Evolutionary conservation across 345 rosid genomes (phyloP).

Genomic region (Camelina sativa): DNA sequence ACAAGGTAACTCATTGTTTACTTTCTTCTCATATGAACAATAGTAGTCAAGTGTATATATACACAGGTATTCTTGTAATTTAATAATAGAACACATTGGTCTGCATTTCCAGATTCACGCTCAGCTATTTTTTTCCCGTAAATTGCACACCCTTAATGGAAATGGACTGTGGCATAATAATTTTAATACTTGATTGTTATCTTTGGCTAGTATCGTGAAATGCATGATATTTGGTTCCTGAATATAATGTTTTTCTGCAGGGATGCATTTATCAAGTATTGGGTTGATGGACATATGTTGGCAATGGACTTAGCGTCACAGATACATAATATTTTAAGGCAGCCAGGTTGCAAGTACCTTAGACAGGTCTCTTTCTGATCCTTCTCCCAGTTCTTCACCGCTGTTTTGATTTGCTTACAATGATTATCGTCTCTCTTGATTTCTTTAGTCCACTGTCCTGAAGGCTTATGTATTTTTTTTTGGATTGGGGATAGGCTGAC

Average conservation of each 20-base stretch:
- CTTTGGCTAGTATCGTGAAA: background rate
- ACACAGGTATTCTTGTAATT: background rate
- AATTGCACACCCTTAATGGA: background rate
- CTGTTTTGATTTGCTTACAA: background rate
- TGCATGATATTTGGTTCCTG: constrained; percentile 24
- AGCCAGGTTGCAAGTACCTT: constrained; percentile 68
- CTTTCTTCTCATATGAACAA: constrained; percentile 13
- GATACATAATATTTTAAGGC: constrained; percentile 70
- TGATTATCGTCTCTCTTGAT: background rate
- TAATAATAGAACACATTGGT: constrained; percentile 1
- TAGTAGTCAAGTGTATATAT: constrained; percentile 4
- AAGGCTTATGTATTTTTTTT: constrained; percentile 14
- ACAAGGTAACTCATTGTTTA: constrained; percentile 60
- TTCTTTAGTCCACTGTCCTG: constrained; percentile 18
- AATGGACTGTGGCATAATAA: background rate
- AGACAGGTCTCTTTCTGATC: constrained; percentile 62
- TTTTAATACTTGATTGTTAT: constrained; percentile 20
- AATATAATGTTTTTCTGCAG: constrained; percentile 44
- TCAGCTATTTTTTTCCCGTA: background rate
- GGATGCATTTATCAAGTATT: constrained; percentile 72
- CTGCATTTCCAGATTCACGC: background rate
- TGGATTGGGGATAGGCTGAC: constrained; percentile 63
- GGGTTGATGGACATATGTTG: constrained; percentile 77
- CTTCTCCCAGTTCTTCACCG: background rate
- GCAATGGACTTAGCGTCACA: constrained; percentile 70